Base-by-base conservation (phyloP, 108 stramenopile genomes). In the Cyclotella choctawhatcheeana region DNA sequence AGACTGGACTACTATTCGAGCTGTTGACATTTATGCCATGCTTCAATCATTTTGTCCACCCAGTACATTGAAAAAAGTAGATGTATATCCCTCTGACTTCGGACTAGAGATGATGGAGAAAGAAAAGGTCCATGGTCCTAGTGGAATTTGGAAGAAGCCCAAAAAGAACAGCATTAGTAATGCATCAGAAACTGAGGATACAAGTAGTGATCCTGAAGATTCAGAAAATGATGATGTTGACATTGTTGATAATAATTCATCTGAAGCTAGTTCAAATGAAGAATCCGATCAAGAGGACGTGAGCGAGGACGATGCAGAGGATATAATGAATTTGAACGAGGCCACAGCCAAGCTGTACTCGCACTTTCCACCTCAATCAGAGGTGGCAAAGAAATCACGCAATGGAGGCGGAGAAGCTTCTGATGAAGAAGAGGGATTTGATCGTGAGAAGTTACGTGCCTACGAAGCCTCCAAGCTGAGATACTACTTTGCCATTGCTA, bases 401-500 rank as follows among this genome's bases (percentile, higher is more conserved):
- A 51, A 44, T n/a, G n/a, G n/a, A 2, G 56, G 58, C 7, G 44
- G 44, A 13, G 67, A 35, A 30, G 51, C 65, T 12, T 55, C 58
- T 17, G 61, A 82, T 16, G 77, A 79, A 35, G 75, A 88, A n/a
- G 75, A 88, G 8, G 88, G 90, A 32, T 94, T 95, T 71, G 93
- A 97, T 74, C 84, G 81, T 25, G 97, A 97, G 78, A 90, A 86
- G 54, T 79, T 99, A 27, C 89, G 99, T 44, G 91, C 86, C 12
- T 99, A 98, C 67, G 99, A 99, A 69, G 93, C 93, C 29, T 85
- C 92, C 55, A 96, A 95, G 59, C 79, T 99, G 7, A 87, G 90
- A 77, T 99, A 99, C 70, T 98, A 96, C 82, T 99, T 97, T 78
- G 97, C 97, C 17, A 81, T 98, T 34, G 93, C 89, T 3, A 88